Base-by-base conservation (phyloP, 164 flowering plant species). In the Stephania cephalantha region DNA sequence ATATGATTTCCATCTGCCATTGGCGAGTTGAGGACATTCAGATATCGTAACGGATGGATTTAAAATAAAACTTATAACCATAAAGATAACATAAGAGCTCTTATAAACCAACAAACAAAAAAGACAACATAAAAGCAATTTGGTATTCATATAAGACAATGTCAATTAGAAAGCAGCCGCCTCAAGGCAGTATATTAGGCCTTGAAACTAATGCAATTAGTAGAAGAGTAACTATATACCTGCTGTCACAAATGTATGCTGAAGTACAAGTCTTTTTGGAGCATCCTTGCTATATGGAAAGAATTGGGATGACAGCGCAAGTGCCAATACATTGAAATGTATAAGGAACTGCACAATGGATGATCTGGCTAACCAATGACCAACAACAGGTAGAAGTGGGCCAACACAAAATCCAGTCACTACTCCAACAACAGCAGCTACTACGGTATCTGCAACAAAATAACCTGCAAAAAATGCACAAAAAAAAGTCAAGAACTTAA, bases 231-330 rank as follows among this genome's bases (percentile, higher is more conserved):
- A 35, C 42, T 35, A 35, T 35, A 35, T 91, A 93, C 97, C 98
- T 85, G 83, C 46, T 72, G 94, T 90, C 66, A 80, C 58, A 73
- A 86, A 79, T n/a, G 97, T 84, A 83, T 95, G 96, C 85, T 95
- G 99, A 80, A 92, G 76, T 70, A 93, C 86, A 67, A 95, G 87
- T 76, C 99, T 86, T 86, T 95, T 95, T 22, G 97, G 99, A 71
- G 99, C 99, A 78, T 55, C 86, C 1, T 31, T 79, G 79, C 91
- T 92, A 81, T 95, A 95, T 25, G 98, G 98, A 79, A 95, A 95
- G 84, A 93, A 88, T 78, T 90, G 97, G 29, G 94, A 93, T 76
- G 99, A 87, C 61, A 95, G 61, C 55, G 99, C 98, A 84, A 95
- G 68, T n/a, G 86, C 87, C 81, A 92, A 65, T 71, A 95, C 89